Percentiles rank a stretch among this genome's conserved stretches.
phyloP scores from a whole-genome alignment of 768 basidiomycete genomes.

The Lentinus tigrinus region DNA sequence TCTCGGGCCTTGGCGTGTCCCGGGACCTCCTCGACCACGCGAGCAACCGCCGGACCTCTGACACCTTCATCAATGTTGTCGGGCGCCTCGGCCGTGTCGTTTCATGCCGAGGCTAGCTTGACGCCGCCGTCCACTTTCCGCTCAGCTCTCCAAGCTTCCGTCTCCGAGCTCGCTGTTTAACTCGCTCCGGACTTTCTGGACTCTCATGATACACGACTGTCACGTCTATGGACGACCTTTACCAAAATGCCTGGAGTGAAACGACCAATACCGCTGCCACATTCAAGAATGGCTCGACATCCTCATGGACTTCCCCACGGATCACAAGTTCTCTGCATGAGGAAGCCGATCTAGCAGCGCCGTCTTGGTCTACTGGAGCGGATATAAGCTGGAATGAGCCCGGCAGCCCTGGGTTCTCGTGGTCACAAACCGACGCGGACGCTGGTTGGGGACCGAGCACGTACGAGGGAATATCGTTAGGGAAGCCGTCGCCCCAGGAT shows the following conservation, averaged over 20 bases:
- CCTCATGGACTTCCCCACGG: slow-evolving; percentile 18
- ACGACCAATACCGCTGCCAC: slow-evolving; percentile 32
- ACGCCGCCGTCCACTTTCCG: background rate
- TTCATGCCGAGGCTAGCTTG: background rate
- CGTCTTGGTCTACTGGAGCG: slow-evolving; percentile 54
- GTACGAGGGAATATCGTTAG: slow-evolving; percentile 40
- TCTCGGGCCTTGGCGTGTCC: background rate
- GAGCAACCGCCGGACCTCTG: background rate
- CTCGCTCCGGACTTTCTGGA: background rate
- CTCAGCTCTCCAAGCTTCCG: background rate
- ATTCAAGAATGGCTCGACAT: background rate
- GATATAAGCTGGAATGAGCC: slow-evolving; percentile 49
- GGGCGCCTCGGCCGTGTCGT: background rate
- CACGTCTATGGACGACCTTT: slow-evolving; percentile 67
- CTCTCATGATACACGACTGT: slow-evolving; percentile 12
- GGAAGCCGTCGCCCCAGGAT: slow-evolving; percentile 18
- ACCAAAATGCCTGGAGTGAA: slow-evolving; percentile 70
- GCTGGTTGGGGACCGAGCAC: slow-evolving; percentile 33
- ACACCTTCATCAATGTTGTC: background rate
- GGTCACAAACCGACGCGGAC: slow-evolving; percentile 34
- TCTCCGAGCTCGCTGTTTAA: background rate
- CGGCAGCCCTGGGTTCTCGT: slow-evolving; percentile 38
- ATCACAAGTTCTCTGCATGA: slow-evolving; percentile 32
- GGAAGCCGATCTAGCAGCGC: slow-evolving; percentile 55
- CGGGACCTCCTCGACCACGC: background rate